Percentiles rank a stretch among this genome's conserved stretches.
Conservation (phyloP, 768 basidiomycete species). For the Amylocystis lapponica region DNA sequence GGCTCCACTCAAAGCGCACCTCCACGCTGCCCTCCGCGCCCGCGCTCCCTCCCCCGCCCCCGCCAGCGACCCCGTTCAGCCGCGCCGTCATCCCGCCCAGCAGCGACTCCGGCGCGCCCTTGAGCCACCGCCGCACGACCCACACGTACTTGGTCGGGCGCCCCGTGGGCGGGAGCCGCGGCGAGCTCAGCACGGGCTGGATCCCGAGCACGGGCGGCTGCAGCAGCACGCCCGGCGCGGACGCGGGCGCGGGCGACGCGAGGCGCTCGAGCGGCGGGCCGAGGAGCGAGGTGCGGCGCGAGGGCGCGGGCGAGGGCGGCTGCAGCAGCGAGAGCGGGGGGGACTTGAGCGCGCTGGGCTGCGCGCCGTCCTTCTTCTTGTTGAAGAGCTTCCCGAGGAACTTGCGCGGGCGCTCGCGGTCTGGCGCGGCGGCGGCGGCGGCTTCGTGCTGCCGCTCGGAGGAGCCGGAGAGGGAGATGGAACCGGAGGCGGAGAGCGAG, state of each 20-base stretch:
- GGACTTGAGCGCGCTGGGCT: neutral
- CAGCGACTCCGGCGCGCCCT: conserved; percentile 43
- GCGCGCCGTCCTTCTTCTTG: conserved; percentile 22
- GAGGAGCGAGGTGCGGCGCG: conserved; percentile 8
- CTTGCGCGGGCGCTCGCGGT: conserved; percentile 37
- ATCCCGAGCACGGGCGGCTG: conserved; percentile 59
- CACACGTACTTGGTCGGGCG: conserved; percentile 59
- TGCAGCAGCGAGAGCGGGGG: neutral
- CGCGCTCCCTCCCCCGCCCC: neutral
- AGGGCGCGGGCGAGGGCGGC: conserved; percentile 1
- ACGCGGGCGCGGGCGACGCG: conserved; percentile 3
- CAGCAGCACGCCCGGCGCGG: conserved; percentile 6
- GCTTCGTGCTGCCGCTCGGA: no score
- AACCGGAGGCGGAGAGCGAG: conserved; percentile 23
- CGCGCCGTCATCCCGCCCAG: conserved; percentile 40
- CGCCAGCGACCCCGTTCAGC: conserved; percentile 23
- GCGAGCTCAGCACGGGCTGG: conserved; percentile 56
- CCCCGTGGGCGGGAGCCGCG: conserved; percentile 30
- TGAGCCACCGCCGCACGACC: conserved; percentile 73
- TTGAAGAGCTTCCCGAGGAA: conserved; percentile 72
- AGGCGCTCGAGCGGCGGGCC: conserved; percentile 1
- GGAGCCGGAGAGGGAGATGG: no score
- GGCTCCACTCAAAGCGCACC: conserved; percentile 76
- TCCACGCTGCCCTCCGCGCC: conserved; percentile 40
- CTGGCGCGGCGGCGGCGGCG: no score